These are phyloP conservation scores for Fusarium denticulatum DNA, from an alignment of 2,329 filamentous ascomycete genomes.

Conservation along the genomic window DNA sequence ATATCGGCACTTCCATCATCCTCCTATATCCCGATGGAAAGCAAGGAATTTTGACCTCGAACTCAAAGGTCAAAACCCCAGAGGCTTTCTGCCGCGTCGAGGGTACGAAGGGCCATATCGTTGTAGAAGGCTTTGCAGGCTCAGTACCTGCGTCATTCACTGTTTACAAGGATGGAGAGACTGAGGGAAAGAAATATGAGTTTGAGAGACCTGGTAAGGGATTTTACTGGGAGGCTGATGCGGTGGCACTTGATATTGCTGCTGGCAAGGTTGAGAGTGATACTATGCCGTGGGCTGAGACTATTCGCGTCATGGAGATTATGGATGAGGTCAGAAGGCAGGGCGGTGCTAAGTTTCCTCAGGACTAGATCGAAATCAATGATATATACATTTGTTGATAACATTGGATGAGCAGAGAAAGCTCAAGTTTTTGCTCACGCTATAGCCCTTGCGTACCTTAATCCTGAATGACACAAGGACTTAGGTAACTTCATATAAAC, in stretches of 20 bases:
- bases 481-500: no score
- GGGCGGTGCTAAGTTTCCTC: slow-evolving; percentile 45
- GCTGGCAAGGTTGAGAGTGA: slow-evolving; percentile 51
- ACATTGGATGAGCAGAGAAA: no score
- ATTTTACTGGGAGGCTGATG: slow-evolving; percentile 59
- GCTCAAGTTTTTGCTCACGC: no score
- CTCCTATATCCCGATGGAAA: slow-evolving; percentile 52
- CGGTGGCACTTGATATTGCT: slow-evolving; percentile 53
- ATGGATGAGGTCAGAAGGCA: slow-evolving; percentile 57
- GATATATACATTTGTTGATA: no score
- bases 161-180: slow-evolving; percentile 44
- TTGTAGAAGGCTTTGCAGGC: slow-evolving; percentile 48
- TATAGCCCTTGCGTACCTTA: no score
- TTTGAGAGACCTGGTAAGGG: slow-evolving; percentile 51
- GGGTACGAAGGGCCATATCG: slow-evolving; percentile 51
- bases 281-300: slow-evolving; percentile 58
- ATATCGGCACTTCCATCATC: slow-evolving; percentile 50
- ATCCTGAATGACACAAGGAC: no score
- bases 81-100: slow-evolving; percentile 52
- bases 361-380: slow-evolving; percentile 26
- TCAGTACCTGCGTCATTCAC: slow-evolving; percentile 51
- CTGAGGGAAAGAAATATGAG: slow-evolving; percentile 46
- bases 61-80: slow-evolving; percentile 43
- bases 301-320: slow-evolving; percentile 56
- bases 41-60: slow-evolving; percentile 55